A percentile compares a stretch with the other conserved stretches of the same genome.
Conservation (phyloP, 129 eudicot genomes). For the Saposhnikovia divaricata region DNA sequence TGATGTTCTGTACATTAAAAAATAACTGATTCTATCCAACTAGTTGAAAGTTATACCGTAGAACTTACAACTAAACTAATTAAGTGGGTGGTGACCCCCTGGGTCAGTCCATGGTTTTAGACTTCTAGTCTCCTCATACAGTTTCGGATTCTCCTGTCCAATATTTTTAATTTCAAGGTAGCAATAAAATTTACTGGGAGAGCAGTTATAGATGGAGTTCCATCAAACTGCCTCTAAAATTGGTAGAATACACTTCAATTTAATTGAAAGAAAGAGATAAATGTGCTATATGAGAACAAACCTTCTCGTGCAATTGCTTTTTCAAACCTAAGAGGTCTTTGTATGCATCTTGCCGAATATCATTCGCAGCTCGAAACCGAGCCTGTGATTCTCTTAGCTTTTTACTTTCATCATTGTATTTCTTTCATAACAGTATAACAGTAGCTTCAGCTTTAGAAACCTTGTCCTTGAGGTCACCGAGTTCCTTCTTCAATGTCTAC, state of each 20-base stretch:
- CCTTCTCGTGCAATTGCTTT: slow-evolving; percentile 59
- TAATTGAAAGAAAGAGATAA: not conserved
- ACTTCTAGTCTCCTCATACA: not conserved
- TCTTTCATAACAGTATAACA: slow-evolving; percentile 29
- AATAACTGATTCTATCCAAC: not conserved
- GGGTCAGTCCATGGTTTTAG: not conserved
- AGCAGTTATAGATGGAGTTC: not conserved
- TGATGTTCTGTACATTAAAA: not conserved
- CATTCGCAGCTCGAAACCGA: slow-evolving; percentile 56
- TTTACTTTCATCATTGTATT: slow-evolving; percentile 42
- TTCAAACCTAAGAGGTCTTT: slow-evolving; percentile 36
- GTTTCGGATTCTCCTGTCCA: not conserved
- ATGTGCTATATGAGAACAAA: slow-evolving; percentile 26
- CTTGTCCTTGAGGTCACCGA: slow-evolving; percentile 39
- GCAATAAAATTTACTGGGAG: not conserved
- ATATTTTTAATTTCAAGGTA: not conserved
- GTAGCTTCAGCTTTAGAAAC: slow-evolving; percentile 53
- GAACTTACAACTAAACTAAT: not conserved
- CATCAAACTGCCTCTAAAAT: not conserved
- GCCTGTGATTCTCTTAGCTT: slow-evolving; percentile 46
- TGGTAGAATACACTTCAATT: not conserved
- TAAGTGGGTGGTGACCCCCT: not conserved
- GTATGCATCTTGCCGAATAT: slow-evolving; percentile 69
- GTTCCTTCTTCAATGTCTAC: slow-evolving; percentile 72
- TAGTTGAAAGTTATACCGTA: not conserved